Percentiles rank a stretch among this genome's conserved stretches.
Evolutionary conservation across 805 yeast genomes (phyloP).

Genomic region (Candida succiphila): DNA sequence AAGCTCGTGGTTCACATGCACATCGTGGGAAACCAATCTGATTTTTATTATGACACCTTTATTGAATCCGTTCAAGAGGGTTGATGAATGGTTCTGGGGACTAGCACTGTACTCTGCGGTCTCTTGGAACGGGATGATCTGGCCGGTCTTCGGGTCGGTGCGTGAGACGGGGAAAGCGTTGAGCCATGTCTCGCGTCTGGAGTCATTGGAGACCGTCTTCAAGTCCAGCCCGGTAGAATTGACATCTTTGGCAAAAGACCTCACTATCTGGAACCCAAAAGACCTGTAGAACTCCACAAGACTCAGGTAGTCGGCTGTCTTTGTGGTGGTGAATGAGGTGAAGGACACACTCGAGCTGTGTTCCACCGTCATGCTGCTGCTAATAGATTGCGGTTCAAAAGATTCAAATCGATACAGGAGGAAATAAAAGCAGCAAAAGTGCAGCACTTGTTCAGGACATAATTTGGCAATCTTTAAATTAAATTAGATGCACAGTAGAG

Average conservation of each 20-base stretch:
- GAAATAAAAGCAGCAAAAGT: background rate
- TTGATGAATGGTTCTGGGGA: slow-evolving; percentile 1
- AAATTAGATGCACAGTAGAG: background rate
- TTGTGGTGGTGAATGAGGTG: slow-evolving; percentile 51
- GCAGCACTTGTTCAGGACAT: background rate
- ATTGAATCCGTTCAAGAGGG: slow-evolving; percentile 8
- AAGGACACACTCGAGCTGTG: slow-evolving; percentile 29
- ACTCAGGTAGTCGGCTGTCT: slow-evolving; percentile 32
- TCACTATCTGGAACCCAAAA: slow-evolving; percentile 52
- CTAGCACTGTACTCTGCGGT: slow-evolving; percentile 14
- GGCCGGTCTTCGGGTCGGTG: slow-evolving; percentile 7
- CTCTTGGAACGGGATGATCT: slow-evolving; percentile 27
- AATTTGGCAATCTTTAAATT: background rate
- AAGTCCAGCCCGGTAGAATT: slow-evolving; percentile 20
- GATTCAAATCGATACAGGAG: no score
- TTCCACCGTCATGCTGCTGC: background rate
- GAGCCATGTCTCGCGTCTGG: slow-evolving; percentile 63
- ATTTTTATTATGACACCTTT: slow-evolving; percentile 39
- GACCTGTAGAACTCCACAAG: slow-evolving; percentile 46
- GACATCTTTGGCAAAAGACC: slow-evolving; percentile 48
- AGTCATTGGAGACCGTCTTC: slow-evolving; percentile 54
- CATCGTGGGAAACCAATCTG: slow-evolving; percentile 29
- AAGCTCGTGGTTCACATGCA: slow-evolving; percentile 21
- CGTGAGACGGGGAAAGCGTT: slow-evolving; percentile 47
- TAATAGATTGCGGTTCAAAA: no score